Evolutionary conservation across 768 basidiomycete species (phyloP).

Genomic region (Suillus weaverae): DNA sequence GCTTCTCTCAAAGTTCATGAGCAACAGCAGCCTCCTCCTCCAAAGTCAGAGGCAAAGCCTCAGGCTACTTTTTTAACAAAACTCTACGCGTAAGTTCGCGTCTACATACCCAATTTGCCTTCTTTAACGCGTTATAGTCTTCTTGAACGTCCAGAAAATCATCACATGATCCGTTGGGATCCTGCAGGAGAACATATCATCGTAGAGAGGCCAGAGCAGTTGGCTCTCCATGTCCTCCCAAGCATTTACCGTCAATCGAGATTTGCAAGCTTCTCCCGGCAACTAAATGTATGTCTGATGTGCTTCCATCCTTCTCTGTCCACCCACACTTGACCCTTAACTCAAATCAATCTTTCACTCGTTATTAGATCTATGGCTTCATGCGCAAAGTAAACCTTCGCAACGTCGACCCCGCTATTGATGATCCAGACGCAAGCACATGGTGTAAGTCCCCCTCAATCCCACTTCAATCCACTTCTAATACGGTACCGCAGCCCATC

Average conservation of each 20-base stretch:
- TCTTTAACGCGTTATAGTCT: conserved; percentile 50
- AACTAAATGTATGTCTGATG: conserved; percentile 75
- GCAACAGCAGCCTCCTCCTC: conserved; percentile 48
- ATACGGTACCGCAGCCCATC: conserved; percentile 61
- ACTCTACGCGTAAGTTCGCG: conserved; percentile 76
- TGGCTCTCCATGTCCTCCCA: conserved; percentile 91
- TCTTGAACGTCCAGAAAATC: conserved; percentile 88
- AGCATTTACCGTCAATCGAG: conserved; percentile 94
- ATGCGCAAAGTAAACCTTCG: conserved; percentile 97
- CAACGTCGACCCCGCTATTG: conserved; percentile 92
- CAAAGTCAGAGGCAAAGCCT: conserved; percentile 76
- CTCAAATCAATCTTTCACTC: conserved; percentile 17
- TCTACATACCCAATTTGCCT: not conserved
- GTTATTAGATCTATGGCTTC: conserved; percentile 89
- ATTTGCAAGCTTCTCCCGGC: conserved; percentile 96
- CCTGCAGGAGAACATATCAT: conserved; percentile 92
- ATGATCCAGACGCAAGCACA: conserved; percentile 94
- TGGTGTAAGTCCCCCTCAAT: conserved; percentile 72
- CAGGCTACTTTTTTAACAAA: conserved; percentile 97
- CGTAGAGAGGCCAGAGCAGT: conserved; percentile 90
- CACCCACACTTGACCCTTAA: conserved; percentile 24
- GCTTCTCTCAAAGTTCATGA: conserved; percentile 34
- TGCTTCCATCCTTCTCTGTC: conserved; percentile 36
- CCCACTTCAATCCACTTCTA: conserved; percentile 18
- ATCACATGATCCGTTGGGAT: conserved; percentile 97